phyloP scores from a whole-genome alignment of 352 stramenopile genomes.

The Phytophthora ohioensis region DNA sequence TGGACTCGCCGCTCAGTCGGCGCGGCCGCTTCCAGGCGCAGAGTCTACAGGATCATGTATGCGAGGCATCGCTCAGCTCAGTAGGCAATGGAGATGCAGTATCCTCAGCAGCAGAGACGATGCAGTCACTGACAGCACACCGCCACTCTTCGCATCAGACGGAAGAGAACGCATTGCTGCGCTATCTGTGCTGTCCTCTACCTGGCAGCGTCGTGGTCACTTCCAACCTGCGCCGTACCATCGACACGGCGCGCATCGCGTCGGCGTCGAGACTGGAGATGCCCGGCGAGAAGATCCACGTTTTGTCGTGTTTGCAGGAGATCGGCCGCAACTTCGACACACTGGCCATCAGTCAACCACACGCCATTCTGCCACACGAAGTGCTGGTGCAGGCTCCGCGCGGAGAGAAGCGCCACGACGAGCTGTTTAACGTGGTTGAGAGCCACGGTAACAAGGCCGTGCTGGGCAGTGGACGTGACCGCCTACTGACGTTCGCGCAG shows the following conservation, averaged over 20 bases:
- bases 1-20: constrained; percentile 85
- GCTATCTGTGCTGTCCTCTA: constrained; percentile 55
- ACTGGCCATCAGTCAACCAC: constrained; percentile 71
- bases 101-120: not conserved
- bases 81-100: not conserved
- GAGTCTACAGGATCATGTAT: constrained; percentile 58
- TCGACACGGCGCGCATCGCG: constrained; percentile 83
- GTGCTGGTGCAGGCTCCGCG: constrained; percentile 39
- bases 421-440: constrained; percentile 80
- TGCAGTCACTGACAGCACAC: not conserved
- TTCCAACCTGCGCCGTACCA: constrained; percentile 79
- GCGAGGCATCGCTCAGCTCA: constrained; percentile 28
- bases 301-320: constrained; percentile 87
- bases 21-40: constrained; percentile 67
- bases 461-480: constrained; percentile 60
- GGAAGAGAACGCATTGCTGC: constrained; percentile 44
- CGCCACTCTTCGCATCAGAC: constrained; percentile 24
- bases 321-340: constrained; percentile 89
- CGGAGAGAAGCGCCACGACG: constrained; percentile 58
- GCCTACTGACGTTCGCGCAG: constrained; percentile 68
- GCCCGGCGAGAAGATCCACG: constrained; percentile 72
- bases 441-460: constrained; percentile 88
- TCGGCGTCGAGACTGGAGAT: constrained; percentile 68
- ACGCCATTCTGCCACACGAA: constrained; percentile 42
- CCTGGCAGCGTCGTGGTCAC: constrained; percentile 69